phyloP scores from a whole-genome alignment of 164 flowering plant species.

The Aristolochia fimbriata region DNA sequence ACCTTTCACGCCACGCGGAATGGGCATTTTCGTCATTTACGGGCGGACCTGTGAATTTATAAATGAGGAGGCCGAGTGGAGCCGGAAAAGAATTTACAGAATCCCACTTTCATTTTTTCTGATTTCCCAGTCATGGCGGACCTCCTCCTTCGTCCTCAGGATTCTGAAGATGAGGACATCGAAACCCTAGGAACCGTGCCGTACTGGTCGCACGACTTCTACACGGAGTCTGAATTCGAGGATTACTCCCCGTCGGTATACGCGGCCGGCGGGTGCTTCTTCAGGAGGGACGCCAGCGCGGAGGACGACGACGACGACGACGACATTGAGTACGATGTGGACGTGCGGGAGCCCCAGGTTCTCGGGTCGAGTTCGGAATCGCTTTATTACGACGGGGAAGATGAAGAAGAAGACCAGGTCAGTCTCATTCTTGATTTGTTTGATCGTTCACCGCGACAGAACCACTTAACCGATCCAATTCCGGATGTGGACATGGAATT shows the following conservation, averaged over 20 bases:
- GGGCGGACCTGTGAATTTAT: too few relatives aligned
- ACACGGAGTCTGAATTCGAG: constrained; percentile 8
- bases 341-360: constrained; percentile 1
- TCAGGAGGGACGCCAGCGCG: background rate
- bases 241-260: constrained; percentile 11
- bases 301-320: background rate
- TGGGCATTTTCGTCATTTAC: too few relatives aligned
- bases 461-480: constrained; percentile 5
- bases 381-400: constrained; percentile 2
- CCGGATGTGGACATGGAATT: too few relatives aligned
- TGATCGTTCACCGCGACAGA: constrained; percentile 34
- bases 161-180: constrained; percentile 13
- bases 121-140: background rate
- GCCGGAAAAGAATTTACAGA: too few relatives aligned
- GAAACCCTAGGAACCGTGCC: constrained; percentile 9
- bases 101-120: too few relatives aligned
- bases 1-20: too few relatives aligned
- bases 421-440: constrained; percentile 51
- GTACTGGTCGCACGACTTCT: constrained; percentile 8
- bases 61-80: too few relatives aligned
- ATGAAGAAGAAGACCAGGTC: constrained; percentile 37
- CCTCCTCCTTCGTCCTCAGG: constrained; percentile 11
- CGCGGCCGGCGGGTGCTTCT: constrained; percentile 5
- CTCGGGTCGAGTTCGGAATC: constrained; percentile 22
- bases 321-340: background rate